phyloP scores from a whole-genome alignment of 441 rosid genomes.

The Manihot esculenta region DNA sequence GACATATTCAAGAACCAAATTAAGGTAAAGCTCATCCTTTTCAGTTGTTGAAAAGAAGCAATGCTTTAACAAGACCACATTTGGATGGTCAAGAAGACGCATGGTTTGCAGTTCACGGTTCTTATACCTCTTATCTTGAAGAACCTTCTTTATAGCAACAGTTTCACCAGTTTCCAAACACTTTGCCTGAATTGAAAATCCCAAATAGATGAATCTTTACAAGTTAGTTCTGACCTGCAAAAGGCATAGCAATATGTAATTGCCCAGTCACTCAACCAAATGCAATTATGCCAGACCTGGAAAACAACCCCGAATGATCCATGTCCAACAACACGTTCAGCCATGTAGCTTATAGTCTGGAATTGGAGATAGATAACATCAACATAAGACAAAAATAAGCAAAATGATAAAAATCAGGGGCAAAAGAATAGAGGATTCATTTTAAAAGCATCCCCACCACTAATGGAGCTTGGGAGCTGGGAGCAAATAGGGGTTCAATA shows the following conservation, averaged over 20 bases:
- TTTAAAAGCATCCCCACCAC: neutral
- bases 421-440: neutral
- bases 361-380: conserved; percentile 13
- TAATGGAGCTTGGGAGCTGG: neutral
- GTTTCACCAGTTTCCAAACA: conserved; percentile 96
- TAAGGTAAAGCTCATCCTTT: conserved; percentile 90
- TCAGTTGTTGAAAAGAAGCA: conserved; percentile 93
- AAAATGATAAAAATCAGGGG: neutral
- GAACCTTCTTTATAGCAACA: conserved; percentile 93
- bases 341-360: conserved; percentile 98
- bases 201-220: neutral
- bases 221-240: neutral
- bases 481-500: neutral
- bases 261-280: neutral
- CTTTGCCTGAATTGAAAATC: conserved; percentile 53
- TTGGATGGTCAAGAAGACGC: conserved; percentile 96
- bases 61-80: conserved; percentile 82
- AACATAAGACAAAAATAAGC: conserved; percentile 1
- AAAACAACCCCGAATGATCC: conserved; percentile 98
- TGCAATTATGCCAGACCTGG: conserved; percentile 50
- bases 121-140: conserved; percentile 96
- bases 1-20: conserved; percentile 90
- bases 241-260: neutral
- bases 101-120: conserved; percentile 96
- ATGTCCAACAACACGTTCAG: conserved; percentile 94